Conservation (phyloP, 768 basidiomycete species). For the Phlebiopsis gigantea region DNA sequence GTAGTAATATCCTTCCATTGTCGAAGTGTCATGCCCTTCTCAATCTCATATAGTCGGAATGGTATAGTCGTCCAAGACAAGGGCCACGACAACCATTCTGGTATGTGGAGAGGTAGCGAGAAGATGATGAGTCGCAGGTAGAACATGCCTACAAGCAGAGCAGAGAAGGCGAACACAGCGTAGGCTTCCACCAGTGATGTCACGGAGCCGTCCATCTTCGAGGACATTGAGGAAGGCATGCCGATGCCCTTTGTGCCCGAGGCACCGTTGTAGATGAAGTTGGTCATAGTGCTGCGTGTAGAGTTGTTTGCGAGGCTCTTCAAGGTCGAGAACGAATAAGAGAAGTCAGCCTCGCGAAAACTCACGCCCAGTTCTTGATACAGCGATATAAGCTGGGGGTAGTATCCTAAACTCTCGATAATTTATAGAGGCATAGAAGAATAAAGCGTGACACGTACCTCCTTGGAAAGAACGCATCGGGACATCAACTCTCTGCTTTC, state of each 20-base stretch:
- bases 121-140: conserved; percentile 40
- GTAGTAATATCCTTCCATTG: conserved; percentile 42
- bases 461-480: conserved; percentile 83
- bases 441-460: conserved; percentile 37
- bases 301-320: conserved; percentile 13
- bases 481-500: conserved; percentile 61
- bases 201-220: neutral
- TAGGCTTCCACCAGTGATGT: conserved; percentile 4
- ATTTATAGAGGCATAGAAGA: neutral
- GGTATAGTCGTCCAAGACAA: neutral
- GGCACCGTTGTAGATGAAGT: conserved; percentile 61
- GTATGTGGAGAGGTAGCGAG: conserved; percentile 31
- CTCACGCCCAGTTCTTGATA: conserved; percentile 57
- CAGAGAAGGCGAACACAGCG: conserved; percentile 18
- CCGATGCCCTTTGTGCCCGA: conserved; percentile 50
- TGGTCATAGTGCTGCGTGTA: conserved; percentile 34
- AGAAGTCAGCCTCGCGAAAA: conserved; percentile 53
- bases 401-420: conserved; percentile 48
- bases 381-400: conserved; percentile 61
- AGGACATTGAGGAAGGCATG: conserved; percentile 37
- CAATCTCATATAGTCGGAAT: neutral
- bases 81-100: neutral
- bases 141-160: conserved; percentile 21
- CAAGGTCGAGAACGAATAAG: conserved; percentile 66
- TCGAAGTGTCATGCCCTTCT: conserved; percentile 36